Percentiles rank a stretch among this genome's conserved stretches.
These are phyloP conservation scores for Trichoderma sp. DNA, from an alignment of 2,329 filamentous ascomycete species.

Conservation along the genomic window DNA sequence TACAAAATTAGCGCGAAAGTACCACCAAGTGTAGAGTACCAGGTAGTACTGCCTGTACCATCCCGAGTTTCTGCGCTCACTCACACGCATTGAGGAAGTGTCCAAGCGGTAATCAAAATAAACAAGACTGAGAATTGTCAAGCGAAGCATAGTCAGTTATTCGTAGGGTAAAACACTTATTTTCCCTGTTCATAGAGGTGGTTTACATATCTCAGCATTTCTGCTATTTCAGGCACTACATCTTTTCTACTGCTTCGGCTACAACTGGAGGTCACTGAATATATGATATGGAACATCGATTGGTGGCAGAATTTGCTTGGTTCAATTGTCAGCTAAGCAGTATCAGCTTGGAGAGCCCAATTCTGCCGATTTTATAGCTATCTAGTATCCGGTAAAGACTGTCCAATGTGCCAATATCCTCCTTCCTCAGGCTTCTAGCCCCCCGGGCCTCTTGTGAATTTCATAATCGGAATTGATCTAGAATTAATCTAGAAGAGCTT, in stretches of 20 bases:
- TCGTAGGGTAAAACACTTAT: not conserved
- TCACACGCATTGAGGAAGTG: not conserved
- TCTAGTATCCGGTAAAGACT: constrained; percentile 22
- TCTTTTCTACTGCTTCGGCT: not conserved
- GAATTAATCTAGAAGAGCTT: constrained; percentile 72
- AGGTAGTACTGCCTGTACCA: not conserved
- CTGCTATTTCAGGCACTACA: not conserved
- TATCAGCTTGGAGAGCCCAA: constrained; percentile 1
- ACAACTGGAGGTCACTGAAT: not conserved
- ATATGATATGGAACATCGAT: not conserved
- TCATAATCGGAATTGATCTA: not conserved
- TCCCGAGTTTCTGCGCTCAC: not conserved
- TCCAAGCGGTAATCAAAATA: not conserved
- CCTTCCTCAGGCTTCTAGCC: not conserved
- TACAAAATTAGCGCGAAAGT: not conserved
- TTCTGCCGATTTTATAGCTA: constrained; percentile 22
- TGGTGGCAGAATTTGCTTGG: constrained; percentile 5
- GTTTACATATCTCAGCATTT: not conserved
- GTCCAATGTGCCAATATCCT: constrained; percentile 8
- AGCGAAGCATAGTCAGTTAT: not conserved
- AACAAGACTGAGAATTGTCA: not conserved
- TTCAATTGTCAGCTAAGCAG: constrained; percentile 7
- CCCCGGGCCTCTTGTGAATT: not conserved
- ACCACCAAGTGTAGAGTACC: not conserved
- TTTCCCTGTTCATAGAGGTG: not conserved